Conservation (phyloP, 345 rosid species). For the Rhizophora mangle region DNA sequence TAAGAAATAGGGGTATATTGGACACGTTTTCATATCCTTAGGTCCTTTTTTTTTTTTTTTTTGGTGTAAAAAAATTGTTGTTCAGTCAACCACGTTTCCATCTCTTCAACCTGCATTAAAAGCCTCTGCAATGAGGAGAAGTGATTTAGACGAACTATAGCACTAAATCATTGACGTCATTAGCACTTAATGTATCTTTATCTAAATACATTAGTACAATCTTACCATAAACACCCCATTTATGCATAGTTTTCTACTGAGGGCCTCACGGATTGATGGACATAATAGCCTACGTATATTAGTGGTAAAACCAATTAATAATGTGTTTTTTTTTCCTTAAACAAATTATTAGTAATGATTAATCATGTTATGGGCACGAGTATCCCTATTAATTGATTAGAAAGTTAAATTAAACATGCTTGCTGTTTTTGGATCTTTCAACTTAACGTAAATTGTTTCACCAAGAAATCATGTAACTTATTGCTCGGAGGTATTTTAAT, state of each 20-base stretch:
- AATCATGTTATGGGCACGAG: too few species aligned
- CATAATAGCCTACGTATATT: too few species aligned
- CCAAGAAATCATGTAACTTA: not conserved
- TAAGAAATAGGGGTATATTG: not conserved
- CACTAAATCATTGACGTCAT: not conserved
- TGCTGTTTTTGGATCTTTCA: too few species aligned
- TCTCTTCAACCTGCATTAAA: not conserved
- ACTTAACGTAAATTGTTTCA: too few species aligned
- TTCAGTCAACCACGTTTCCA: constrained; percentile 38
- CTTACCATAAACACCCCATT: not conserved
- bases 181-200: not conserved
- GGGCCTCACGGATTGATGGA: too few species aligned
- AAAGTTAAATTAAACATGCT: not conserved
- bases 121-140: not conserved
- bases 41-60: not conserved
- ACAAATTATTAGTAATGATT: too few species aligned
- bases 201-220: not conserved
- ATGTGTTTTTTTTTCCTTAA: too few species aligned
- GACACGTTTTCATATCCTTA: constrained; percentile 12
- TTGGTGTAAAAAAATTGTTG: constrained; percentile 9
- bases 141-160: not conserved
- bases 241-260: not conserved
- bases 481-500: too few species aligned
- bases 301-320: too few species aligned
- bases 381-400: too few species aligned